Base-by-base conservation (phyloP, 2,329 filamentous ascomycete species). In the Rhynchosporium secalis region DNA sequence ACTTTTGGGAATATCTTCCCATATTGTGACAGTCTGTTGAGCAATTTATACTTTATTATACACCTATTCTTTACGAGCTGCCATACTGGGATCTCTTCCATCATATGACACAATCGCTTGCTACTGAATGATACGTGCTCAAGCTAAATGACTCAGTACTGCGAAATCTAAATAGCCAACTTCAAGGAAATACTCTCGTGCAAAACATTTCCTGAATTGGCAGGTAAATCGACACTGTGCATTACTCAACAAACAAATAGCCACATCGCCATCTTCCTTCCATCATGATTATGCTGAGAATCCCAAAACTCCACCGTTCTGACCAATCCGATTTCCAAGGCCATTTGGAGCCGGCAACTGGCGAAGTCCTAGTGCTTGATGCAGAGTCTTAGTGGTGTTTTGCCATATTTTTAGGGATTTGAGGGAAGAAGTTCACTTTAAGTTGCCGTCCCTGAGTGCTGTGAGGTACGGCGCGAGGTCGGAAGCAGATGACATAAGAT, bases 251-350 rank as follows among this genome's bases (percentile, higher is more conserved):
- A 65, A 33, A 55, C 31, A 58, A 55, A 64, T 31, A 8, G 40
- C 62, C 33, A 56, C 62, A 57, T 68, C 63, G 1, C 20, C 52
- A 12, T 62, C 52, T 26, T 67, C 65, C 12, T 56, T 47, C 66
- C 62, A 68, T 33, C 45, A 65, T 6, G 61, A 9, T 4, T 29
- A 40, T 28, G 61, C 61, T 2, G 55, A 61, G 38, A 66, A 68
- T 28, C 66, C 61, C 33, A 67, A 48, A 10, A 65, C 61, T 31
- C 59, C 62, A 29, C 66, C 63, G 61, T 56, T 61, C 36, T 65
- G 65, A 2, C 66, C 65, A 8, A 64, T 20, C 59, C 58, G 62
- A 9, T 38, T 62, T 4, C 61, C 55, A 56, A 60, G 43, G 3
- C 41, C 56, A 20, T 4, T 51, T 3, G 54, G 28, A 33, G n/a